These are phyloP conservation scores for Syncephalastrum sp. DNA, from an alignment of 371 early-diverging fungal species.

Conservation along the genomic window DNA sequence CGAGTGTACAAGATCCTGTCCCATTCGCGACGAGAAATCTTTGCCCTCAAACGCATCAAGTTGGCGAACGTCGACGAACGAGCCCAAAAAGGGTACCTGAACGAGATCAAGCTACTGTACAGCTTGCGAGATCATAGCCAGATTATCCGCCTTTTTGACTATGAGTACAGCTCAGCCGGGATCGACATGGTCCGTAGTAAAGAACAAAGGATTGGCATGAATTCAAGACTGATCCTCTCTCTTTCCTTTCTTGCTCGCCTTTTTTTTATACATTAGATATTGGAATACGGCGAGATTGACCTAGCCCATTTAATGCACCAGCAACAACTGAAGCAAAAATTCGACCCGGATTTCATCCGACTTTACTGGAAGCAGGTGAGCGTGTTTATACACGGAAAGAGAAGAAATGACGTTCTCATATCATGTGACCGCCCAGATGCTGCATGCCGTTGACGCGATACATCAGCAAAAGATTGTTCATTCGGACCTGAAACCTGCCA, in stretches of 20 bases:
- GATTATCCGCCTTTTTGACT: conserved; percentile 79
- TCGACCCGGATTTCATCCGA: conserved; percentile 74
- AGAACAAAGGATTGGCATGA: neutral
- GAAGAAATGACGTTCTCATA: neutral
- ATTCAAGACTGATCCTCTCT: neutral
- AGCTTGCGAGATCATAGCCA: conserved; percentile 56
- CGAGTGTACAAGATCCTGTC: conserved; percentile 88
- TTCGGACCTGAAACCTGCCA: conserved; percentile 96
- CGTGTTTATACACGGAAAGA: neutral
- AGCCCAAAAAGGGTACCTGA: conserved; percentile 70
- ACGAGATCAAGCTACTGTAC: conserved; percentile 80
- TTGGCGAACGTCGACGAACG: conserved; percentile 66
- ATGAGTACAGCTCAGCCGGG: conserved; percentile 58
- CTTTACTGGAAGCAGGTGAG: conserved; percentile 83
- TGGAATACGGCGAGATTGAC: conserved; percentile 97
- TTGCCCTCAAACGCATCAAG: conserved; percentile 85
- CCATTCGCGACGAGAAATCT: conserved; percentile 55
- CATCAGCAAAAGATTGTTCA: conserved; percentile 92
- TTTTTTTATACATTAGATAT: conserved; percentile 23
- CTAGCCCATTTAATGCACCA: conserved; percentile 70
- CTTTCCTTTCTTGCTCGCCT: neutral
- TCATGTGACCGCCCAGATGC: conserved; percentile 64
- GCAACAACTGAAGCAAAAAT: conserved; percentile 42
- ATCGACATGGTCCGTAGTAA: conserved; percentile 9
- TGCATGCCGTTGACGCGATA: conserved; percentile 86